phyloP scores from a whole-genome alignment of 192 early-diverging fungal genomes.

The Mortierella alpina region DNA sequence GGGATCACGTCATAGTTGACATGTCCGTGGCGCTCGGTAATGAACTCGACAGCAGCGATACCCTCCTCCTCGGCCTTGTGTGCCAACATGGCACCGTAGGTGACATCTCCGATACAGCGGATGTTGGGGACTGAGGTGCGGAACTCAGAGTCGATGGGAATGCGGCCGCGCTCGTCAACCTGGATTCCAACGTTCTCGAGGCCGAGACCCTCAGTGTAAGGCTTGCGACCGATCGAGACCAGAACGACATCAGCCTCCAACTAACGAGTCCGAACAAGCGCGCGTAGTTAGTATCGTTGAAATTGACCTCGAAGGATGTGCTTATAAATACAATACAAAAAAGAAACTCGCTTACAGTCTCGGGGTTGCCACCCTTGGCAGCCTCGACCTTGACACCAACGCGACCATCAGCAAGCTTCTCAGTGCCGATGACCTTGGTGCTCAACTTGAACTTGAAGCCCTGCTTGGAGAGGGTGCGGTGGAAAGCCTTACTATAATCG shows the following conservation, averaged over 20 bases:
- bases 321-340: neutral
- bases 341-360: conserved; percentile 69
- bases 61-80: conserved; percentile 99
- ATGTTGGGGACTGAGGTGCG: conserved; percentile 90
- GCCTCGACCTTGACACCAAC: conserved; percentile 93
- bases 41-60: conserved; percentile 96
- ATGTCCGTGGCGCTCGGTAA: conserved; percentile 92
- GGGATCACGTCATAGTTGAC: conserved; percentile 99
- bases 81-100: conserved; percentile 97
- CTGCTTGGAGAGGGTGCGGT: conserved; percentile 92
- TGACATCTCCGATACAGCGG: conserved; percentile 97
- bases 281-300: neutral
- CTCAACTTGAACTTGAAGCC: conserved; percentile 98
- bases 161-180: conserved; percentile 87
- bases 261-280: conserved; percentile 37
- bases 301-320: neutral
- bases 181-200: conserved; percentile 92
- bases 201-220: conserved; percentile 92
- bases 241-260: conserved; percentile 92
- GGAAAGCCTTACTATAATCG: conserved; percentile 81
- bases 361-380: conserved; percentile 81
- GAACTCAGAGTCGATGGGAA: conserved; percentile 86
- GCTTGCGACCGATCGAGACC: conserved; percentile 94
- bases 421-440: conserved; percentile 94
- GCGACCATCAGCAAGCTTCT: conserved; percentile 84